Evolutionary conservation across 257 asterid genomes (phyloP), one percentile per base, ranked within the genome.

Genomic region (Lycium barbarum): DNA sequence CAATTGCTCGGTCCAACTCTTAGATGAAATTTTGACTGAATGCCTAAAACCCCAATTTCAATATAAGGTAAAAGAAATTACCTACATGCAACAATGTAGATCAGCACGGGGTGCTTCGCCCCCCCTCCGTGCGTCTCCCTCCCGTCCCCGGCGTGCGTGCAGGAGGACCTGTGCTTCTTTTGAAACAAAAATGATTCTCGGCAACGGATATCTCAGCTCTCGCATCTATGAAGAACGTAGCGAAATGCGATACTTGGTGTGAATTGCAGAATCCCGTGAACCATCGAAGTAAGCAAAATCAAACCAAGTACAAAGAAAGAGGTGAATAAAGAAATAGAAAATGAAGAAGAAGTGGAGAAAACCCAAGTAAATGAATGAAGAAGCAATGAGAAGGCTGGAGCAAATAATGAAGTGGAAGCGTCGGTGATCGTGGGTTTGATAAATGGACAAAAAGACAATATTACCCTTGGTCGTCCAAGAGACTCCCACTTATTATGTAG

Each of bases 231-330:
- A 91, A 90, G 88, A 88, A 90, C 88, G 86, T 89, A 87, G 87
- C 83, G 87, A 90, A 90, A 90, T 88, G 88, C 81, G 89, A 90
- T 89, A 83, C 91, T 88, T 93, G 91, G 90, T 86, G 86, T 91
- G 93, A 93, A 91, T 91, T 91, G 90, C 90, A 90, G 86, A 92
- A 93, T 93, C 92, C 88, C 91, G 92, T 89, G 93, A 92, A 92
- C 92, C 92, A 92, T 91, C 90, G 91, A 92, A 26, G 33, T 62
- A 22, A 62, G 38, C 70, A 62, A 62, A 22, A 62, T 0, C 36
- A 20, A 62, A 22, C 15, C 38, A 8, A n/a, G 70, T 62, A 38
- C 22, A 62, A 13, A 9, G 38, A 26, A 26, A 22, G 70, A 62
- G 38, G 70, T 1, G 2, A 38, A 62, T 62, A 62, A 22, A 22